Percentiles rank a stretch among this genome's conserved stretches.
phyloP scores from a whole-genome alignment of 495 filamentous ascomycete genomes.

The Aspergillus cavernicola region DNA sequence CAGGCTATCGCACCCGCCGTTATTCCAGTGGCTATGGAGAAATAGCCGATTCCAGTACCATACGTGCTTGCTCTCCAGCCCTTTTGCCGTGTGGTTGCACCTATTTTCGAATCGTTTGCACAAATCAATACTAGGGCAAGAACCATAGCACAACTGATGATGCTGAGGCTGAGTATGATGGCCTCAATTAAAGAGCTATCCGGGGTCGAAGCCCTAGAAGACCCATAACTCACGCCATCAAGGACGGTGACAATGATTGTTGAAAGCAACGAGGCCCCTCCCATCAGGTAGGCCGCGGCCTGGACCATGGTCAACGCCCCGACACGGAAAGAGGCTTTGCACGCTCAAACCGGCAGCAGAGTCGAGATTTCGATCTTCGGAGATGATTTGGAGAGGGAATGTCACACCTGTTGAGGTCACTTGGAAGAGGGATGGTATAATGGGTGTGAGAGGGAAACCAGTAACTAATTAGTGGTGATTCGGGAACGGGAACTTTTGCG shows the following conservation, averaged over 20 bases:
- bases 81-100: slow-evolving; percentile 10
- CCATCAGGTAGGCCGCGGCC: slow-evolving; percentile 23
- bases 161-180: slow-evolving; percentile 26
- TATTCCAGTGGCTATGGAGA: slow-evolving; percentile 27
- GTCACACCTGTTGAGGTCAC: background rate
- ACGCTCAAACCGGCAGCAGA: background rate
- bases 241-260: slow-evolving; percentile 31
- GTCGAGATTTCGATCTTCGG: background rate
- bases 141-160: slow-evolving; percentile 26
- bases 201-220: slow-evolving; percentile 19
- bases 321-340: background rate
- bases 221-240: slow-evolving; percentile 32
- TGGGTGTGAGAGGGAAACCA: too few relatives aligned
- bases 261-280: slow-evolving; percentile 23
- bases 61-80: slow-evolving; percentile 23
- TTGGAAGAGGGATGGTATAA: background rate
- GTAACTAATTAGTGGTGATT: too few relatives aligned
- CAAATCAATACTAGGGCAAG: slow-evolving; percentile 25
- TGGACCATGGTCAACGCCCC: slow-evolving; percentile 14
- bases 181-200: slow-evolving; percentile 20
- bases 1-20: slow-evolving; percentile 31
- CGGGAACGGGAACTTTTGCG: too few relatives aligned
- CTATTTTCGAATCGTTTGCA: slow-evolving; percentile 20
- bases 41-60: slow-evolving; percentile 24
- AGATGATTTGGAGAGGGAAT: background rate